A percentile compares a stretch with the other conserved stretches of the same genome.
These are phyloP conservation scores for Tricholoma flavovirens DNA, from an alignment of 768 basidiomycete genomes.

Conservation along the genomic window DNA sequence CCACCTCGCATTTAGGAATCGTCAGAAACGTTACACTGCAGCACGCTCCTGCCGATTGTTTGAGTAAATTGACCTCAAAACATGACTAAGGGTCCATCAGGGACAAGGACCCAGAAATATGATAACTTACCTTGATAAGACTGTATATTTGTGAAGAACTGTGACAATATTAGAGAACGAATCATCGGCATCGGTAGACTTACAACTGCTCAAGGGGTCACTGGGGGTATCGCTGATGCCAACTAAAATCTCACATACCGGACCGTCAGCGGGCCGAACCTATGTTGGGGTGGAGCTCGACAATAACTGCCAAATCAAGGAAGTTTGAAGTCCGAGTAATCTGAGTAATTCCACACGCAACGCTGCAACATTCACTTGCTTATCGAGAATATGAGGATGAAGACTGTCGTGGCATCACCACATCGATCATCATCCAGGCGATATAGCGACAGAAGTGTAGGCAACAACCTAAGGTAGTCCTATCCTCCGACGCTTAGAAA, in stretches of 20 bases:
- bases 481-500: too few relatives aligned
- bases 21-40: constrained; percentile 2
- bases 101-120: background rate
- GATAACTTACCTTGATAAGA: background rate
- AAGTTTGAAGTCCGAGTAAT: background rate
- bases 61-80: background rate
- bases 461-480: background rate
- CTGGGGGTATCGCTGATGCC: background rate
- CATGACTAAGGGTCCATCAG: background rate
- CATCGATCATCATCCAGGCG: background rate
- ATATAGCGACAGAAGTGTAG: background rate
- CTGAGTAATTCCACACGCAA: background rate
- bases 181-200: too few relatives aligned
- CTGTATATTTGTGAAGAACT: background rate
- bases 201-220: background rate
- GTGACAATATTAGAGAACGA: background rate
- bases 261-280: background rate
- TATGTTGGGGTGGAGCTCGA: background rate
- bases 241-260: background rate
- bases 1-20: background rate
- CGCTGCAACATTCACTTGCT: background rate
- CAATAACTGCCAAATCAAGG: background rate
- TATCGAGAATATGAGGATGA: background rate
- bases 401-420: background rate
- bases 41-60: background rate